Conservation (phyloP, 2,329 filamentous ascomycete genomes). For the Paecilomyces sp. region DNA sequence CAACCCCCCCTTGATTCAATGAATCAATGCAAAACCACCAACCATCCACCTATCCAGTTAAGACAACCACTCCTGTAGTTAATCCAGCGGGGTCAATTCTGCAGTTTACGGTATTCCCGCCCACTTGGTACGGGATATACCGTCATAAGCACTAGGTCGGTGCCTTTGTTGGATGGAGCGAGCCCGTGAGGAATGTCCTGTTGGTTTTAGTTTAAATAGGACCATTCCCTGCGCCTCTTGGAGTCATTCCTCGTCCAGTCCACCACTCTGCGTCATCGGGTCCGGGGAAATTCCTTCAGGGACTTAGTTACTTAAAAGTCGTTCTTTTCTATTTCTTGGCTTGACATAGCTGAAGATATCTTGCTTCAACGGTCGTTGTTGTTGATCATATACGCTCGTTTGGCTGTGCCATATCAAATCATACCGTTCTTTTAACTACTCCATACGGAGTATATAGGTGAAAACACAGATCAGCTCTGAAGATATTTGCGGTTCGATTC, state of each 20-base stretch:
- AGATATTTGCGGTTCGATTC: too few relatives aligned
- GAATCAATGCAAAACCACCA: not conserved
- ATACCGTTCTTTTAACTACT: too few relatives aligned
- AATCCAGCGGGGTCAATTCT: not conserved
- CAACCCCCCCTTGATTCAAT: not conserved
- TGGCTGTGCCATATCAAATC: too few relatives aligned
- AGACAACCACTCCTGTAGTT: not conserved
- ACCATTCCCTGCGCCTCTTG: not conserved
- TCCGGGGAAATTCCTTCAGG: not conserved
- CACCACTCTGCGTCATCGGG: not conserved
- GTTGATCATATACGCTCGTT: too few relatives aligned
- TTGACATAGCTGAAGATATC: not conserved
- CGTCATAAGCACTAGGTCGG: not conserved
- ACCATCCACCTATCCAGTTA: too few relatives aligned
- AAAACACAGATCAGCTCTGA: too few relatives aligned
- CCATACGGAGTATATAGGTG: too few relatives aligned
- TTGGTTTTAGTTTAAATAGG: not conserved
- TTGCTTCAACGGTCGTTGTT: too few relatives aligned
- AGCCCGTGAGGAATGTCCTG: not conserved
- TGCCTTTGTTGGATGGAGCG: too few relatives aligned
- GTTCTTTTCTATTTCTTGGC: not conserved
- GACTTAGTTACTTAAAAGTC: not conserved
- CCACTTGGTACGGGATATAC: not conserved
- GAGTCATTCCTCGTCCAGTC: not conserved
- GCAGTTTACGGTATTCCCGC: too few relatives aligned